These are phyloP conservation scores for Camellia granthamiana DNA, from an alignment of 148 eudicot species.

Conservation along the genomic window DNA sequence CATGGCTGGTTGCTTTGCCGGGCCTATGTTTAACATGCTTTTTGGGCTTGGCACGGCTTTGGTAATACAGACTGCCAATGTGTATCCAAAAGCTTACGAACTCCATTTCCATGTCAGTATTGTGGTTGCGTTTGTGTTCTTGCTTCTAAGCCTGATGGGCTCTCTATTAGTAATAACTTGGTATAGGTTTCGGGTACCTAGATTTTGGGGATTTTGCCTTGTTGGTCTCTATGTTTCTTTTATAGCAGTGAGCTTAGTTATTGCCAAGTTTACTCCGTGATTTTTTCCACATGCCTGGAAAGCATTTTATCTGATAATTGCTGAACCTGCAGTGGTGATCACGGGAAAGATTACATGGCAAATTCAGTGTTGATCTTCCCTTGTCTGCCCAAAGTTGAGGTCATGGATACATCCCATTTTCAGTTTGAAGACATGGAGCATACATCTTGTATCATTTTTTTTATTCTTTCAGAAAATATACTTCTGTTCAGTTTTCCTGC, in stretches of 20 bases:
- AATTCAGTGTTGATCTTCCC: background rate
- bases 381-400: background rate
- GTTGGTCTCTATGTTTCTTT: conserved; percentile 75
- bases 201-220: conserved; percentile 97
- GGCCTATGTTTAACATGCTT: conserved; percentile 98
- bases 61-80: conserved; percentile 66
- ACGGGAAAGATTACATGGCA: background rate
- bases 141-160: conserved; percentile 92
- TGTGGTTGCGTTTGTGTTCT: conserved; percentile 84
- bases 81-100: conserved; percentile 74
- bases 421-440: background rate
- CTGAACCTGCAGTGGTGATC: background rate
- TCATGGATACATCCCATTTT: background rate
- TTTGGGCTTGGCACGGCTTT: conserved; percentile 89
- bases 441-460: background rate
- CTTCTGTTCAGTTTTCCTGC: background rate
- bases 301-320: background rate
- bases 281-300: background rate
- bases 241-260: conserved; percentile 58
- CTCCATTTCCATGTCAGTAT: conserved; percentile 81
- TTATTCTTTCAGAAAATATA: background rate
- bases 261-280: conserved; percentile 60
- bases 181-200: conserved; percentile 82
- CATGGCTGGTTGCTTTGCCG: conserved; percentile 98
- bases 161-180: conserved; percentile 77